phyloP scores from a whole-genome alignment of 768 basidiomycete genomes.

The Trichaptum fuscoviolaceum region DNA sequence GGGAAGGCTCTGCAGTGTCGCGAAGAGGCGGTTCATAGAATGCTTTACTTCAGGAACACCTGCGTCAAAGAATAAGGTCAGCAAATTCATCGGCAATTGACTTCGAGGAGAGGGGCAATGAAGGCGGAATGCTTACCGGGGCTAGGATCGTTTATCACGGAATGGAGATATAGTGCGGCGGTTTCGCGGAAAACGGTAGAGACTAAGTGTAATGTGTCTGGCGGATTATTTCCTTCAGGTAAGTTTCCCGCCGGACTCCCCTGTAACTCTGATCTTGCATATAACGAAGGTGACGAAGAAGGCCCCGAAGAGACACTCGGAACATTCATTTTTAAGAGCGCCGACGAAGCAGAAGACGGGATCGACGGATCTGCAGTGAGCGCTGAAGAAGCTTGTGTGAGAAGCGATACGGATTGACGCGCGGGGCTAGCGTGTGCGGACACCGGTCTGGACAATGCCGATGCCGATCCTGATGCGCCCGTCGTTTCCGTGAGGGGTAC shows the following conservation, averaged over 20 bases:
- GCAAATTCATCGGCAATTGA: conserved; percentile 3
- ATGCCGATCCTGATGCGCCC: background rate
- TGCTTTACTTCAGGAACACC: conserved; percentile 67
- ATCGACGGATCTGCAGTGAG: conserved; percentile 13
- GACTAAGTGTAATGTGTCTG: conserved; percentile 39
- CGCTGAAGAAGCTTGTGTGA: conserved; percentile 2
- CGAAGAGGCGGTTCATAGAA: conserved; percentile 50
- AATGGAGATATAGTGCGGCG: conserved; percentile 63
- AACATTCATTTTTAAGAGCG: conserved; percentile 8
- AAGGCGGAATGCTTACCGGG: conserved; percentile 47
- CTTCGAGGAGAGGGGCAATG: conserved; percentile 1
- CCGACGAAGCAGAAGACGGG: conserved; percentile 10
- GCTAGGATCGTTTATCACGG: conserved; percentile 59
- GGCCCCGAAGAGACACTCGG: background rate
- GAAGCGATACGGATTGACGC: conserved; percentile 10
- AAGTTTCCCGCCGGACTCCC: background rate
- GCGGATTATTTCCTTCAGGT: conserved; percentile 8
- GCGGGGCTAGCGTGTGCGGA: background rate
- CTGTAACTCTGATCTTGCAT: background rate
- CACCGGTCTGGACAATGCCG: background rate
- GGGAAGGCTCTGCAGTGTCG: conserved; percentile 47
- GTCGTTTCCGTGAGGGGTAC: background rate
- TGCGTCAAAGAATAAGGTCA: conserved; percentile 22
- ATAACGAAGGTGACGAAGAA: background rate
- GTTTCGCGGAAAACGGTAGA: conserved; percentile 52